phyloP scores from a whole-genome alignment of 768 basidiomycete species.

The Boletus barrowsii region DNA sequence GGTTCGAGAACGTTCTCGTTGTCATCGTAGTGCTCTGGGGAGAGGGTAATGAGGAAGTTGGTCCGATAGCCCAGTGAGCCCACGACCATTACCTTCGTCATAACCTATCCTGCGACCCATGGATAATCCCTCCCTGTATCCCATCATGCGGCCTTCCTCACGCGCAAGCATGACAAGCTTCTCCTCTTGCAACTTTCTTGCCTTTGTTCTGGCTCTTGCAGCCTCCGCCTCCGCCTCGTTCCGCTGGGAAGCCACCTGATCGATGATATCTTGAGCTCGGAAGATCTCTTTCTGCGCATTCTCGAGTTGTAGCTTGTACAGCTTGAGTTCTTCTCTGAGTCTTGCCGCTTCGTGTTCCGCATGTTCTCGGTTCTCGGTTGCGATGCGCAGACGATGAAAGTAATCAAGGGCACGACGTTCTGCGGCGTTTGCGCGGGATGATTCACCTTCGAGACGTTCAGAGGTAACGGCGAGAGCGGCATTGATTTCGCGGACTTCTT shows the following conservation, averaged over 20 bases:
- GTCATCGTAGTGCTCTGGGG: conserved; percentile 11
- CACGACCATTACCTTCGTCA: conserved; percentile 26
- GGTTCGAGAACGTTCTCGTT: conserved; percentile 14
- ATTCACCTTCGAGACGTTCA: conserved; percentile 40
- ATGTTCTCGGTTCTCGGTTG: conserved; percentile 37
- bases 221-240: conserved; percentile 46
- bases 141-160: conserved; percentile 42
- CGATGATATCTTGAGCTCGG: conserved; percentile 41
- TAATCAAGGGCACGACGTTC: conserved; percentile 47
- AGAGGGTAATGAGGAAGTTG: conserved; percentile 10
- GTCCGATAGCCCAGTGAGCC: conserved; percentile 8
- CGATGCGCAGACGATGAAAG: conserved; percentile 39
- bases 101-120: conserved; percentile 30
- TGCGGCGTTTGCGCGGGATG: conserved; percentile 42
- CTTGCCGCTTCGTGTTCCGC: conserved; percentile 39
- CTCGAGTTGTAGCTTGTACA: conserved; percentile 45
- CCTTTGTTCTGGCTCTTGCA: conserved; percentile 42
- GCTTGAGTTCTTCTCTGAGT: conserved; percentile 40
- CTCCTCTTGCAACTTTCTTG: conserved; percentile 42
- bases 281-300: conserved; percentile 44
- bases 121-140: conserved; percentile 41
- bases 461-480: conserved; percentile 22
- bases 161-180: conserved; percentile 39
- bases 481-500: conserved; percentile 32
- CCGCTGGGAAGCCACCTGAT: conserved; percentile 40